phyloP scores from a whole-genome alignment of 768 basidiomycete genomes.

The Pisolithus albus region DNA sequence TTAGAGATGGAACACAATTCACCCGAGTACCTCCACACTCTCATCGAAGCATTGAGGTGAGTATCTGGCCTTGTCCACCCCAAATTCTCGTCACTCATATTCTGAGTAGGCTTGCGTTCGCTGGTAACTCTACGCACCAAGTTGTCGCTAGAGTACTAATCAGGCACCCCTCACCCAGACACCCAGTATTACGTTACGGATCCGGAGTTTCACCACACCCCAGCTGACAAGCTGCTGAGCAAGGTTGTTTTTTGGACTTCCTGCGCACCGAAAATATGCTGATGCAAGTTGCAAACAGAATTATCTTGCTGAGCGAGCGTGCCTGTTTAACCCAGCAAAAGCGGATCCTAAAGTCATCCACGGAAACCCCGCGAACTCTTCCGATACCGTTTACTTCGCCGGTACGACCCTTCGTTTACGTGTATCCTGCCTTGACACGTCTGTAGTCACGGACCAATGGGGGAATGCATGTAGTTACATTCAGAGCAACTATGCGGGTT shows the following conservation, averaged over 20 bases:
- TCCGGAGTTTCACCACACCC: slow-evolving; percentile 70
- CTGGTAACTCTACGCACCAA: slow-evolving; percentile 42
- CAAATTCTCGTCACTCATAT: not conserved
- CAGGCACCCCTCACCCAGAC: slow-evolving; percentile 37
- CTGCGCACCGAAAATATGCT: slow-evolving; percentile 1
- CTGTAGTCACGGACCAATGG: slow-evolving; percentile 71
- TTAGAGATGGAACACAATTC: slow-evolving; percentile 87
- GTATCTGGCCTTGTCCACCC: slow-evolving; percentile 12
- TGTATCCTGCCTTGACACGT: not conserved
- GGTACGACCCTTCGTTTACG: slow-evolving; percentile 34
- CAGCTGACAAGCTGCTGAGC: slow-evolving; percentile 78
- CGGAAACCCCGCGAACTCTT: slow-evolving; percentile 76
- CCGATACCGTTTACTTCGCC: slow-evolving; percentile 94
- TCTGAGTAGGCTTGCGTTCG: slow-evolving; percentile 54
- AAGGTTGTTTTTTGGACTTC: slow-evolving; percentile 41
- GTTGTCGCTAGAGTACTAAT: not conserved
- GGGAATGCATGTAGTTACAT: slow-evolving; percentile 88
- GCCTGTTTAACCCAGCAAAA: slow-evolving; percentile 64
- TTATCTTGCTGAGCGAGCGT: slow-evolving; percentile 76
- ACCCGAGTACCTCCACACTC: slow-evolving; percentile 75
- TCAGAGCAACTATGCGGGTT: slow-evolving; percentile 82
- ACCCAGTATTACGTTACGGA: slow-evolving; percentile 90
- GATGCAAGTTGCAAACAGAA: slow-evolving; percentile 42
- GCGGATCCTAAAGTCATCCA: slow-evolving; percentile 61
- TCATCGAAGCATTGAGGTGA: slow-evolving; percentile 80